phyloP scores from a whole-genome alignment of 345 rosid genomes.

The Ailanthus altissimus region DNA sequence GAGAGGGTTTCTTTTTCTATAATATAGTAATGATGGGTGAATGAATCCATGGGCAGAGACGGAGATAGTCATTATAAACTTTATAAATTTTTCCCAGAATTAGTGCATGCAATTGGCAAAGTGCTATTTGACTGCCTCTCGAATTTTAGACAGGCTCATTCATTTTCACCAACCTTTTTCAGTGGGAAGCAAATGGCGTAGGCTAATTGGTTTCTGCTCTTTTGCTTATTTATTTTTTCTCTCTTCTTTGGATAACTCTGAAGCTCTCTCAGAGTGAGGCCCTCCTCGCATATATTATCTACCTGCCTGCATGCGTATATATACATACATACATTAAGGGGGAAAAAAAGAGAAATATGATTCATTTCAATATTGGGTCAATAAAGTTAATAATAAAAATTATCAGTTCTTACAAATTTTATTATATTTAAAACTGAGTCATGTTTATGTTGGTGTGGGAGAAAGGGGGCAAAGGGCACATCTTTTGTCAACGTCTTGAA shows the following conservation, averaged over 20 bases:
- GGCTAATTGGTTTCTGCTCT: not conserved
- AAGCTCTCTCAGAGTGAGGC: too few relatives aligned
- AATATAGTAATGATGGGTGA: slow-evolving; percentile 50
- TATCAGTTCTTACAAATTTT: too few relatives aligned
- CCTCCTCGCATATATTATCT: too few relatives aligned
- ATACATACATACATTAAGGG: too few relatives aligned
- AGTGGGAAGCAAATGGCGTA: slow-evolving; percentile 25
- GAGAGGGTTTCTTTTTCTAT: slow-evolving; percentile 34
- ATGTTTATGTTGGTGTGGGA: not conserved
- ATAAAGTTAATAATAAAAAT: too few relatives aligned
- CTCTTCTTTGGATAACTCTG: too few relatives aligned
- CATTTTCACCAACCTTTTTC: slow-evolving; percentile 30
- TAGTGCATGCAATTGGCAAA: slow-evolving; percentile 20
- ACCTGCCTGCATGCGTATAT: too few relatives aligned
- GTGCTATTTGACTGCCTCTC: not conserved
- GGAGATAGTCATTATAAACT: not conserved
- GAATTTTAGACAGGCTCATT: slow-evolving; percentile 17
- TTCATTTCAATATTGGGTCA: too few relatives aligned
- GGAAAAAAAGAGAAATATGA: too few relatives aligned
- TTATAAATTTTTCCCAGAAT: not conserved
- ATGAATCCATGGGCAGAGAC: slow-evolving; percentile 32
- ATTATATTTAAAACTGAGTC: not conserved
- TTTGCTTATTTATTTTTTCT: too few relatives aligned
- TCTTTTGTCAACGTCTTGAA: slow-evolving; percentile 11
- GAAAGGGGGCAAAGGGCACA: not conserved